Conservation (phyloP, 257 asterid species). For the Anisodus tanguticus region DNA sequence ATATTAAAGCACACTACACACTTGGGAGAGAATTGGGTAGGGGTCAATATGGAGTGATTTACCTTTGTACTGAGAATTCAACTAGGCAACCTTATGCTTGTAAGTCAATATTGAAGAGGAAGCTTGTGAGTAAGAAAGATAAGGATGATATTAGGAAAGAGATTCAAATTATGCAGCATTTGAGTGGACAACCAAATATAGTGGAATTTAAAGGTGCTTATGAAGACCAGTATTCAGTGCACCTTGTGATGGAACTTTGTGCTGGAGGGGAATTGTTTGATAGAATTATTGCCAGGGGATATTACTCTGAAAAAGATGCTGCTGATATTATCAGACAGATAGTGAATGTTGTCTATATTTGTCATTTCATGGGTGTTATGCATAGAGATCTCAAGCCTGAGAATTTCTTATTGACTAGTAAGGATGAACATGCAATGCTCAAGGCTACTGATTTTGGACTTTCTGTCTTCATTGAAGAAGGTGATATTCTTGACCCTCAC, state of each 20-base stretch:
- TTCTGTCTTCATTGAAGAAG: slow-evolving; percentile 86
- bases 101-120: slow-evolving; percentile 78
- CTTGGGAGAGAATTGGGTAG: slow-evolving; percentile 73
- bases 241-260: slow-evolving; percentile 83
- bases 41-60: slow-evolving; percentile 87
- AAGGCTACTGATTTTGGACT: slow-evolving; percentile 91
- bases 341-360: slow-evolving; percentile 81
- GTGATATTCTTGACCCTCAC: slow-evolving; percentile 39
- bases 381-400: slow-evolving; percentile 95
- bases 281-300: slow-evolving; percentile 78
- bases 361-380: slow-evolving; percentile 91
- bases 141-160: slow-evolving; percentile 86
- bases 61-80: slow-evolving; percentile 58
- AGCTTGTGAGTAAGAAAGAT: slow-evolving; percentile 68
- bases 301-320: slow-evolving; percentile 80
- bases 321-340: slow-evolving; percentile 77
- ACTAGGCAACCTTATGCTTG: slow-evolving; percentile 67
- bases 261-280: slow-evolving; percentile 88
- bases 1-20: slow-evolving; percentile 56
- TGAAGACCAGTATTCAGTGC: slow-evolving; percentile 77
- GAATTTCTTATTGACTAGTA: slow-evolving; percentile 79
- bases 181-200: slow-evolving; percentile 83
- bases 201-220: slow-evolving; percentile 82
- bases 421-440: slow-evolving; percentile 68
- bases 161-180: slow-evolving; percentile 80